Conservation (phyloP, 257 asterid genomes). For the Solanum appendiculatum region DNA sequence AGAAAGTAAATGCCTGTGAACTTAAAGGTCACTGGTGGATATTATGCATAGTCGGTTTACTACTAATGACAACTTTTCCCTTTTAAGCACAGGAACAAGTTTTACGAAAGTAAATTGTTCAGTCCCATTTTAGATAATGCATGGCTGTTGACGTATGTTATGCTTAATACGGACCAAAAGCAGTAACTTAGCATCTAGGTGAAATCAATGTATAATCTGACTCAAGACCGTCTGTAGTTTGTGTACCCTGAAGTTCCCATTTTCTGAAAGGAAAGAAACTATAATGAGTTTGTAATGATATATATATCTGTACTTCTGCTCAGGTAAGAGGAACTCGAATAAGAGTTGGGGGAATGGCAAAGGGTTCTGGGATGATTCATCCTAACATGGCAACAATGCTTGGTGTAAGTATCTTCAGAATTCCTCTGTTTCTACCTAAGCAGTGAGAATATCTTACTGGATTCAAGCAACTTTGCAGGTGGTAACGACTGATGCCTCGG, state of each 20-base stretch:
- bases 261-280: background rate
- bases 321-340: conserved; percentile 69
- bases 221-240: background rate
- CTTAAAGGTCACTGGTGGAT: background rate
- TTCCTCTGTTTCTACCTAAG: background rate
- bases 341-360: conserved; percentile 92
- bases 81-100: background rate
- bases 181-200: background rate
- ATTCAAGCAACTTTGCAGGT: conserved; percentile 40
- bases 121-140: too few relatives aligned
- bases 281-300: background rate
- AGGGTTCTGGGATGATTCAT: conserved; percentile 98
- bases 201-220: background rate
- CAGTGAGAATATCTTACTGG: background rate
- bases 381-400: conserved; percentile 99
- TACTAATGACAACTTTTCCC: background rate
- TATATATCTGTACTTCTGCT: background rate
- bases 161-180: background rate
- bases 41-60: background rate
- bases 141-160: background rate
- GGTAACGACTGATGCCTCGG: conserved; percentile 83
- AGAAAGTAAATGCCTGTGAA: background rate
- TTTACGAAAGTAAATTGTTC: background rate
- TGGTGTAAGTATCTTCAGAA: conserved; percentile 46
- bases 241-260: background rate